Conservation (phyloP, 768 basidiomycete species). For the Phylloporus sp. region DNA sequence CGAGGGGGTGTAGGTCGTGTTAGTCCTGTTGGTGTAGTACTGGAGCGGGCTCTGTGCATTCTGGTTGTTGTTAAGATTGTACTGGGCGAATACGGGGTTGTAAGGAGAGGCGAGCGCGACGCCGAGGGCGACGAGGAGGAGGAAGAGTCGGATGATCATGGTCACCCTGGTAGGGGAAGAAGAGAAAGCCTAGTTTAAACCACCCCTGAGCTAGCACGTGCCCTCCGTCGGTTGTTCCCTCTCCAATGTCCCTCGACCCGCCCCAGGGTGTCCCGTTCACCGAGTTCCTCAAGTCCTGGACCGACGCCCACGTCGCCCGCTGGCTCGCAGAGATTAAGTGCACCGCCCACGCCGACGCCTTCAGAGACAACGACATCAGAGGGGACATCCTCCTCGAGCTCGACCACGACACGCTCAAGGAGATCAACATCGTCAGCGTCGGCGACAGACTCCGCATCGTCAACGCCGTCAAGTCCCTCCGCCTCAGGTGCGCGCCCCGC, state of each 20-base stretch:
- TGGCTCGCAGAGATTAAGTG: conserved; percentile 85
- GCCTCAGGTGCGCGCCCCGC: conserved; percentile 56
- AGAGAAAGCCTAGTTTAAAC: conserved; percentile 21
- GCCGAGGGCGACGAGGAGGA: conserved; percentile 27
- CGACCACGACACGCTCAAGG: conserved; percentile 81
- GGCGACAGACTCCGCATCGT: conserved; percentile 89
- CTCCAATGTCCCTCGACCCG: conserved; percentile 44
- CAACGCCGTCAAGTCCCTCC: conserved; percentile 76
- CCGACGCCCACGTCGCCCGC: conserved; percentile 61
- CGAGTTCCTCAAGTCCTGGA: conserved; percentile 69
- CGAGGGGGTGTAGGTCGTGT: conserved; percentile 69
- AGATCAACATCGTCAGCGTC: conserved; percentile 86
- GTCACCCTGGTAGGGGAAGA: too few relatives aligned
- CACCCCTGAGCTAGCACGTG: conserved; percentile 30
- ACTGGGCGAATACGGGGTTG: conserved; percentile 58
- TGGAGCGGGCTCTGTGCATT: conserved; percentile 62
- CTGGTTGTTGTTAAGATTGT: conserved; percentile 78
- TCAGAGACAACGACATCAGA: conserved; percentile 84
- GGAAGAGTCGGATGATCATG: conserved; percentile 4
- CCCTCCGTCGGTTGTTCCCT: not conserved
- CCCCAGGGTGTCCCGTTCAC: conserved; percentile 56
- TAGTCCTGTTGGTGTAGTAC: conserved; percentile 59
- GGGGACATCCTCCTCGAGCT: conserved; percentile 90
- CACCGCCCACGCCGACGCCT: conserved; percentile 58
- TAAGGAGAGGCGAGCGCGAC: conserved; percentile 62